Base-by-base conservation (phyloP, 2,329 filamentous ascomycete genomes). In the Aureobasidium namibiae region DNA sequence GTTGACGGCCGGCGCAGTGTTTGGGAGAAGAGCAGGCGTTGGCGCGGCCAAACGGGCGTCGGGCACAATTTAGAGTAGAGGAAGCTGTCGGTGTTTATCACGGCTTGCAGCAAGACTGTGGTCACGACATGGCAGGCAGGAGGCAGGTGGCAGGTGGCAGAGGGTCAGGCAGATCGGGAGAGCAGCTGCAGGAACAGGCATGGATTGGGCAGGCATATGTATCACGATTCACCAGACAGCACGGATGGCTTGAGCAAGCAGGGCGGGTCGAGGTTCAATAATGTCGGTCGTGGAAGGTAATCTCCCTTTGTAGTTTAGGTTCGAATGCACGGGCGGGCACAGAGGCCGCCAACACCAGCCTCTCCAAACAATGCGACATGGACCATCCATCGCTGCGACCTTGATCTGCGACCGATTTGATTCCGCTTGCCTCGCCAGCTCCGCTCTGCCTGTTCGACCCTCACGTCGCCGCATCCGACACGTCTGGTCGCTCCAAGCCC, bases 1-100 rank as follows among this genome's bases (percentile, higher is more conserved):
- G 0, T 69, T 87, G 68, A 86, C 82, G 0, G 79, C 82, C 21
- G 83, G 83, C 0, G 74, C 80, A 0, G 81, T 85, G 0, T 79
- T 80, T 73, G 77, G 76, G 16, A 67, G 76, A 16, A 68, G 74
- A 54, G 77, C 77, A 54, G 77, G 76, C 24, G 61, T 52, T 52
- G 65, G 66, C 23, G 70, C 69, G 7, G 67, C 69, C 10, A 53
- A 63, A 48, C 56, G 59, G 53, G 59, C 58, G n/a, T n/a, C n/a
- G n/a, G n/a, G n/a, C n/a, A n/a, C n/a, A n/a, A n/a, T n/a, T n/a
- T n/a, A n/a, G n/a, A n/a, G n/a, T n/a, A n/a, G n/a, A n/a, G n/a
- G n/a, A n/a, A n/a, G n/a, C n/a, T n/a, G n/a, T n/a, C n/a, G n/a
- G n/a, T 49, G 46, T 36, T 49, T 49, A 49, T 24, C 18, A 21